A percentile compares a stretch with the other conserved stretches of the same genome.
phyloP scores from a whole-genome alignment of 2,329 filamentous ascomycete genomes.

The Chrysosporium keratinophilum region DNA sequence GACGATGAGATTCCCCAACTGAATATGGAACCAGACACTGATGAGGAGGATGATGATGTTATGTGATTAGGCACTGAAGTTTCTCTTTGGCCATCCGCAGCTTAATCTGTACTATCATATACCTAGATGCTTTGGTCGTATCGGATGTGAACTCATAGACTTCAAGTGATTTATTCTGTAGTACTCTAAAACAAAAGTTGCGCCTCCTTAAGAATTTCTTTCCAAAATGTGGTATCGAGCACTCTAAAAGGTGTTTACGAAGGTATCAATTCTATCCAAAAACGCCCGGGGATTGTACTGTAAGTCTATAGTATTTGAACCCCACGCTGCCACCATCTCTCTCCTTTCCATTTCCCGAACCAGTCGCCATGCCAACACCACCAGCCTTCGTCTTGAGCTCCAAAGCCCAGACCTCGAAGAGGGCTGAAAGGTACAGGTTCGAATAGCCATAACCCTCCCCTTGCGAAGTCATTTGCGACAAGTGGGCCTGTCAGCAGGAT shows the following conservation, averaged over 20 bases:
- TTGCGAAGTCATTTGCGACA: slow-evolving; percentile 66
- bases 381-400: slow-evolving; percentile 50
- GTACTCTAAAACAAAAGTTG: neutral
- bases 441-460: slow-evolving; percentile 64
- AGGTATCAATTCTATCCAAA: neutral
- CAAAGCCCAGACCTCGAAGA: slow-evolving; percentile 56
- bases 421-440: slow-evolving; percentile 72
- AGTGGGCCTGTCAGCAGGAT: slow-evolving; percentile 54
- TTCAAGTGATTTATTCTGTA: no score
- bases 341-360: slow-evolving; percentile 50
- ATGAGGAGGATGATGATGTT: slow-evolving; percentile 28
- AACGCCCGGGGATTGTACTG: neutral
- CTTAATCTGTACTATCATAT: no score
- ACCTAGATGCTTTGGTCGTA: no score
- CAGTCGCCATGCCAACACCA: slow-evolving; percentile 55
- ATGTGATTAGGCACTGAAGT: neutral
- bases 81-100: no score
- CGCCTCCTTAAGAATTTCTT: neutral
- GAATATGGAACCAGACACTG: slow-evolving; percentile 39
- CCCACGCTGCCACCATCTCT: slow-evolving; percentile 55
- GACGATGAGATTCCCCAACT: slow-evolving; percentile 43
- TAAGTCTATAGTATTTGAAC: slow-evolving; percentile 25
- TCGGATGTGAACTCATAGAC: neutral
- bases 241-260: no score
- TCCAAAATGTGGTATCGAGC: neutral